These are phyloP conservation scores for Aspergillus sp. DNA, from an alignment of 2,329 filamentous ascomycete genomes.

Conservation along the genomic window DNA sequence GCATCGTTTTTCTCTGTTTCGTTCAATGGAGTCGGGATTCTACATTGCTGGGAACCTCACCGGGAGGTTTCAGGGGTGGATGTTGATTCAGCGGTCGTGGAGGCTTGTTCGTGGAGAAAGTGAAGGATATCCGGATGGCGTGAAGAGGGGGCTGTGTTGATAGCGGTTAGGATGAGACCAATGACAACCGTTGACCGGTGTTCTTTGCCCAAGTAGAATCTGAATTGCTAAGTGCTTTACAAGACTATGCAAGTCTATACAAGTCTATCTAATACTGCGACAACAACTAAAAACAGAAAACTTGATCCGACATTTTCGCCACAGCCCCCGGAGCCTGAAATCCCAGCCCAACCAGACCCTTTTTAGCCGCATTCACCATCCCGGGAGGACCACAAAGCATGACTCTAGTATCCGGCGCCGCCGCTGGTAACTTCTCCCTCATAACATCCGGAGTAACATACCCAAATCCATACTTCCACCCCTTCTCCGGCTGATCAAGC, in stretches of 20 bases:
- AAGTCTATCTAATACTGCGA: too few species aligned
- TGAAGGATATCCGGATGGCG: not conserved
- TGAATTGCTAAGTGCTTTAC: too few species aligned
- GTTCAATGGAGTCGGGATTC: constrained; percentile 16
- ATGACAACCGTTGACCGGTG: constrained; percentile 1
- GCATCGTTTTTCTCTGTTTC: constrained; percentile 25
- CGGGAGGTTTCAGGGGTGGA: not conserved
- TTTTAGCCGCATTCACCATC: constrained; percentile 54
- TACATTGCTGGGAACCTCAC: constrained; percentile 4
- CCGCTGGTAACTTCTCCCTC: constrained; percentile 42
- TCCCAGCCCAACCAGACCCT: constrained; percentile 43
- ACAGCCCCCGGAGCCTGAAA: constrained; percentile 46
- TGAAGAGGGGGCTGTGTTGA: not conserved
- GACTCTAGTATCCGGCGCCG: constrained; percentile 45
- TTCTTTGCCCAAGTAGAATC: not conserved
- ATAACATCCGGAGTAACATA: constrained; percentile 49
- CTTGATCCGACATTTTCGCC: constrained; percentile 49
- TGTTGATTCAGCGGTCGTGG: constrained; percentile 1
- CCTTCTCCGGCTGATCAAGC: constrained; percentile 41
- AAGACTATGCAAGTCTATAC: too few species aligned
- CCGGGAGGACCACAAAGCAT: constrained; percentile 57
- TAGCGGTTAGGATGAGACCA: not conserved
- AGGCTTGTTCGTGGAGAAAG: not conserved
- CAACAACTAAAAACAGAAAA: constrained; percentile 46
- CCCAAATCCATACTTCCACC: constrained; percentile 46